These are phyloP conservation scores for Naegleria lovaniensis DNA, from an alignment of 208 protist genomes.

Conservation along the genomic window DNA sequence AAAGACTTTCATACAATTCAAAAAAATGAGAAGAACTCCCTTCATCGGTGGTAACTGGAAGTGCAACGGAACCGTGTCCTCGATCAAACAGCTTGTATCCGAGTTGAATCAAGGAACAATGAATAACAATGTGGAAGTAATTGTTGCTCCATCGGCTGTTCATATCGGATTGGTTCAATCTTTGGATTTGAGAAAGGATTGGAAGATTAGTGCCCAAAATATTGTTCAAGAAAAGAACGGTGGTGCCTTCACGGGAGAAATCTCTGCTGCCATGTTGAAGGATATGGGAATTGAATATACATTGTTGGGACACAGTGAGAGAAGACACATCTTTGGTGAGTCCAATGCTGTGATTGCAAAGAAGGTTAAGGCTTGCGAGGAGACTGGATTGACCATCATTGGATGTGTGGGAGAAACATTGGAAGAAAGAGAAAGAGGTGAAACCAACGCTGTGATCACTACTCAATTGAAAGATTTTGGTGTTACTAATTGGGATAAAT, in stretches of 20 bases:
- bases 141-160: slow-evolving; percentile 69
- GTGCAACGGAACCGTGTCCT: slow-evolving; percentile 75
- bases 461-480: slow-evolving; percentile 62
- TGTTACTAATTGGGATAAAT: slow-evolving; percentile 60
- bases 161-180: slow-evolving; percentile 65
- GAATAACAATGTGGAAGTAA: slow-evolving; percentile 73
- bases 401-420: slow-evolving; percentile 93
- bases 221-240: slow-evolving; percentile 56
- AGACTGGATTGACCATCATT: slow-evolving; percentile 82
- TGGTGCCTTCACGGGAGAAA: slow-evolving; percentile 78
- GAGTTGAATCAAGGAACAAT: slow-evolving; percentile 52
- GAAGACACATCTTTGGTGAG: slow-evolving; percentile 81
- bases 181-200: slow-evolving; percentile 60
- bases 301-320: slow-evolving; percentile 95
- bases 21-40: slow-evolving; percentile 7
- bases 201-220: slow-evolving; percentile 71
- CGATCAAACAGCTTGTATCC: slow-evolving; percentile 61
- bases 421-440: slow-evolving; percentile 75
- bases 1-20: not conserved
- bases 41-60: slow-evolving; percentile 89
- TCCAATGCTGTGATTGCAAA: slow-evolving; percentile 77
- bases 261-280: slow-evolving; percentile 76
- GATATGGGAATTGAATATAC: slow-evolving; percentile 83
- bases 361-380: slow-evolving; percentile 73
- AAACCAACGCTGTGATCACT: slow-evolving; percentile 79